Conservation (phyloP, 768 basidiomycete species). For the Suillus subalutaceus region DNA sequence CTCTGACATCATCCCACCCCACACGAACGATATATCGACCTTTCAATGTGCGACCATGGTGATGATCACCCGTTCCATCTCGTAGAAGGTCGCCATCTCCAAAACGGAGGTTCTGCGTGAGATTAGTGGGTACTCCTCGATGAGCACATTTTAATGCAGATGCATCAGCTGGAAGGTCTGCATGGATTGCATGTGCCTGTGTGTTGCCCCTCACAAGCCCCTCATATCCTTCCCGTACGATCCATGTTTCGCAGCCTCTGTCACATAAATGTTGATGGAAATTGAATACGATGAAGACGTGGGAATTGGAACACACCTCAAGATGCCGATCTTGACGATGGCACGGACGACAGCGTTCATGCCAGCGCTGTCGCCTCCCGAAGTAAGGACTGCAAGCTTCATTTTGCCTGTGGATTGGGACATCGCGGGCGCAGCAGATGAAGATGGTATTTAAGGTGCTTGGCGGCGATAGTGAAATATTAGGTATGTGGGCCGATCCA, state of each 20-base stretch:
- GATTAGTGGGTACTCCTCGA: constrained; percentile 33
- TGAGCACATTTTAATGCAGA: constrained; percentile 19
- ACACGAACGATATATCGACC: constrained; percentile 93
- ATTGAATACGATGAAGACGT: constrained; percentile 6
- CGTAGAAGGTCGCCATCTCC: constrained; percentile 77
- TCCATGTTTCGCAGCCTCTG: constrained; percentile 95
- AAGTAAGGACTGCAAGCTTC: constrained; percentile 94
- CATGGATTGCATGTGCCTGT: constrained; percentile 32
- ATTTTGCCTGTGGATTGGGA: constrained; percentile 39
- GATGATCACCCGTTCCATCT: constrained; percentile 81
- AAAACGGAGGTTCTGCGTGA: constrained; percentile 78
- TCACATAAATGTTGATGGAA: constrained; percentile 12
- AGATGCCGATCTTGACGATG: constrained; percentile 89
- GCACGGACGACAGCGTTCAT: constrained; percentile 96
- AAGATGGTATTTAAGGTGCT: constrained; percentile 3
- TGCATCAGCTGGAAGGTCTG: constrained; percentile 34
- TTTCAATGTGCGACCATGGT: constrained; percentile 72
- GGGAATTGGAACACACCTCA: constrained; percentile 59
- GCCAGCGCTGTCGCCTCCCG: constrained; percentile 97
- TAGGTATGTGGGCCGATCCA: constrained; percentile 5
- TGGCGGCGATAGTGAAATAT: constrained; percentile 10
- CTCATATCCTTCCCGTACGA: constrained; percentile 98
- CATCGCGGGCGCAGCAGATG: neutral
- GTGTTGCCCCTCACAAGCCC: constrained; percentile 94
- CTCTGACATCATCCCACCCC: constrained; percentile 97